Conservation (phyloP, 2,329 filamentous ascomycete species). For the Xylaria sp. region DNA sequence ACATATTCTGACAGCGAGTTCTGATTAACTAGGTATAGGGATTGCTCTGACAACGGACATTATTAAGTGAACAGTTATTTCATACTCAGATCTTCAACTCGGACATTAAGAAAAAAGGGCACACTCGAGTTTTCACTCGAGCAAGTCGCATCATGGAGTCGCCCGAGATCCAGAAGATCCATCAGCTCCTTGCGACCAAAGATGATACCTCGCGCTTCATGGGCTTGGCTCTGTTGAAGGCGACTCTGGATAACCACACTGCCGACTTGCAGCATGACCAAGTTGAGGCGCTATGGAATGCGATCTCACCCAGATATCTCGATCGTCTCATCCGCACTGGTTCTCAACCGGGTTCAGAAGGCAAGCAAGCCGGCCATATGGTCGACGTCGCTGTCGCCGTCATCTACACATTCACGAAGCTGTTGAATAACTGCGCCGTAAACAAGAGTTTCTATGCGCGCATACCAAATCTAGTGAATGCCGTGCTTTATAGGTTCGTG, state of each 20-base stretch:
- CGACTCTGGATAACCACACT: constrained; percentile 55
- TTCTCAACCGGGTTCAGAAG: constrained; percentile 32
- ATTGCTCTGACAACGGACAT: too few species aligned
- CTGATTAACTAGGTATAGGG: too few species aligned
- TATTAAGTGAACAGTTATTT: too few species aligned
- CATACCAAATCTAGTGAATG: constrained; percentile 48
- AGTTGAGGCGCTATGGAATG: constrained; percentile 48
- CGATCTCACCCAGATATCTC: constrained; percentile 57
- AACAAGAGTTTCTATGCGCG: constrained; percentile 45
- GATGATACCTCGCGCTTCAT: constrained; percentile 66
- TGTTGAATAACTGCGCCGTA: constrained; percentile 47
- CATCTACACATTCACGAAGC: constrained; percentile 54
- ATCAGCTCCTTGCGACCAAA: constrained; percentile 51
- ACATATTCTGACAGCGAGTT: too few species aligned
- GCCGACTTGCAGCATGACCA: constrained; percentile 46
- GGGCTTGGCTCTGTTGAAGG: constrained; percentile 60
- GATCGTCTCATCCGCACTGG: constrained; percentile 57
- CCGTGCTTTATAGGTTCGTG: constrained; percentile 39
- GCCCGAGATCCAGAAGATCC: constrained; percentile 43
- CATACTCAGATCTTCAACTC: too few species aligned
- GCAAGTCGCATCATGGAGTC: constrained; percentile 7
- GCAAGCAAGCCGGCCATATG: constrained; percentile 52
- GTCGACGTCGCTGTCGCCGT: constrained; percentile 58
- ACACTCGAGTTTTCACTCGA: background rate
- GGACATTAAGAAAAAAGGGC: too few species aligned